Base-by-base conservation (phyloP, 371 early-diverging fungal species). In the Apophysomyces variabilis region DNA sequence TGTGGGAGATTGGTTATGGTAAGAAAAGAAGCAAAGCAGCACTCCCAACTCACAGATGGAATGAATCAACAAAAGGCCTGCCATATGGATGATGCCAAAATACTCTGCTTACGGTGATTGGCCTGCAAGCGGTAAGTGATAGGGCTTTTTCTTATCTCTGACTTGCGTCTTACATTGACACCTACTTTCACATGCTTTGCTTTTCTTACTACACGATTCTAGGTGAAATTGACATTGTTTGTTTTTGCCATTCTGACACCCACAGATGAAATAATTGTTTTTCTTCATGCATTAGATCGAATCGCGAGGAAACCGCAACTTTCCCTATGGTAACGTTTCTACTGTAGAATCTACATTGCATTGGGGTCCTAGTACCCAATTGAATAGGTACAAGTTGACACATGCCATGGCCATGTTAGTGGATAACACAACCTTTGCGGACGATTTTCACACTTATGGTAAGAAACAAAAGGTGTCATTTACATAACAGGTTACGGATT, bases 11-110 rank as follows among this genome's bases (percentile, higher is more conserved):
- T 89, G 88, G 87, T 65, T 90, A 39, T 91, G 90, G 90, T 87
- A 84, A 58, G 41, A 16, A 13, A 11, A 16, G 7, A 58, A 56
- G 14, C 11, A 57, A 12, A 32, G 36, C 38, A 11, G 13, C 16
- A 38, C 37, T 35, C 26, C 44, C 11, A 41, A 9, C 1, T 1
- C 16, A 13, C 41, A n/a, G 38, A 16, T 26, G 12, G 37, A 44
- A 62, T 5, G 11, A 32, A 11, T 43, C 32, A 26, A 26, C 32
- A 38, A 9, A 58, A 75, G 78, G 78, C 83, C 83, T 26, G 85
- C 85, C 4, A 85, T 90, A 58, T 89, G 89, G 89, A 80, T 92
- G 87, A 59, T 92, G 63, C 92, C 91, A n/a, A 85, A 77, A 39
- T 63, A 88, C 66, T 80, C 83, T 44, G 75, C 77, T 4, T 92